phyloP scores from a whole-genome alignment of 441 rosid species.

The Gossypium trilobum region DNA sequence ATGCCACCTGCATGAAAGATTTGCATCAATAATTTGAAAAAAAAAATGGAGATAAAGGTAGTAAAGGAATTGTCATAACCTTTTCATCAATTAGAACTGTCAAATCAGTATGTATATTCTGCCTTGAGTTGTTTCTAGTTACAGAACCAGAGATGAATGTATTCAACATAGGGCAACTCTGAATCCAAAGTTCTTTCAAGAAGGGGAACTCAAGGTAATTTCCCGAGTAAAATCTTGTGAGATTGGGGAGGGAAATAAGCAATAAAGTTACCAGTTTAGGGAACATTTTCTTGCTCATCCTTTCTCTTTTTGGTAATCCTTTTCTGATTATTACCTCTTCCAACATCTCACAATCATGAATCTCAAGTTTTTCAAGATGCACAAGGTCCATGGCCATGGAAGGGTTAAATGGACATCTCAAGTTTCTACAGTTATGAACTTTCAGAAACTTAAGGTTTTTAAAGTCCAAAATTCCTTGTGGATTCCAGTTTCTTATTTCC shows the following conservation, averaged over 20 bases:
- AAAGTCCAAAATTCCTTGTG: neutral
- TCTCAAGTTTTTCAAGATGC: slow-evolving; percentile 7
- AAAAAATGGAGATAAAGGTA: neutral
- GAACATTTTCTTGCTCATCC: slow-evolving; percentile 8
- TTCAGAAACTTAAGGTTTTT: neutral
- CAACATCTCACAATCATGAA: slow-evolving; percentile 10
- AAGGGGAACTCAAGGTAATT: slow-evolving; percentile 8
- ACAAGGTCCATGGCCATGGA: slow-evolving; percentile 9
- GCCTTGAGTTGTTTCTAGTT: slow-evolving; percentile 6
- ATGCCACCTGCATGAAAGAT: slow-evolving; percentile 8
- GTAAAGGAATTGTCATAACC: slow-evolving; percentile 5
- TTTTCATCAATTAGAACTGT: slow-evolving; percentile 5
- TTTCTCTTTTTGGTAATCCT: neutral
- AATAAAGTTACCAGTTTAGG: slow-evolving; percentile 4
- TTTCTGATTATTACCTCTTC: neutral
- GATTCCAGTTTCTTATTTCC: slow-evolving; percentile 7
- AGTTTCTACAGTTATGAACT: neutral
- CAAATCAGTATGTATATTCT: neutral
- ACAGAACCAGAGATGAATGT: slow-evolving; percentile 10
- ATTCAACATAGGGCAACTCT: slow-evolving; percentile 10
- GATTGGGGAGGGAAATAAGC: slow-evolving; percentile 1
- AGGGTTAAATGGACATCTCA: neutral
- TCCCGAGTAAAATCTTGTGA: slow-evolving; percentile 8
- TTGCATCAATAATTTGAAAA: neutral
- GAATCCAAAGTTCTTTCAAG: slow-evolving; percentile 16